Evolutionary conservation across 768 basidiomycete species (phyloP).

Genomic region (Boletus reticuloceps): DNA sequence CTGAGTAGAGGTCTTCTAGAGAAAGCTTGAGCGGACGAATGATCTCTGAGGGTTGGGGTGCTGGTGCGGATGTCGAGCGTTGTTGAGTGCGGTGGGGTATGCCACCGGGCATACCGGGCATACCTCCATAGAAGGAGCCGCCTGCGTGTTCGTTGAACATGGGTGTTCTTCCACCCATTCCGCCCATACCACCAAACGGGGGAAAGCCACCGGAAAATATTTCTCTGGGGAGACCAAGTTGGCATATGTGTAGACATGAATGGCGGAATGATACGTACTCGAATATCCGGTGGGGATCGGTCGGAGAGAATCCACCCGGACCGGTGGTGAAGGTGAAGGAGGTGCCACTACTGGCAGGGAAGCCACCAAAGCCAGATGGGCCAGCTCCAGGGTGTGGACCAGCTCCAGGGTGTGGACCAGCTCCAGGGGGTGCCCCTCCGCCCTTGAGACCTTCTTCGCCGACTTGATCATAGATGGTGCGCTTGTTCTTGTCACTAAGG

Average conservation of each 20-base stretch:
- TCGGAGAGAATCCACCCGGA: slow-evolving; percentile 61
- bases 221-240: slow-evolving; percentile 39
- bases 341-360: slow-evolving; percentile 39
- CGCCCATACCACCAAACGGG: slow-evolving; percentile 31
- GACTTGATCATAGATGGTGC: slow-evolving; percentile 85
- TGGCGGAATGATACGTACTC: slow-evolving; percentile 51
- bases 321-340: slow-evolving; percentile 59
- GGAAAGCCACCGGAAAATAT: slow-evolving; percentile 46
- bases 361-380: slow-evolving; percentile 40
- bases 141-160: slow-evolving; percentile 42
- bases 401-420: slow-evolving; percentile 45
- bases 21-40: slow-evolving; percentile 81
- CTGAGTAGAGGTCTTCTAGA: slow-evolving; percentile 82
- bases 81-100: slow-evolving; percentile 49
- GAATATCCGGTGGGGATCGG: slow-evolving; percentile 87
- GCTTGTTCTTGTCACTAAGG: slow-evolving; percentile 82
- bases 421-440: slow-evolving; percentile 53
- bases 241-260: not conserved
- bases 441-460: slow-evolving; percentile 94
- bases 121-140: slow-evolving; percentile 38
- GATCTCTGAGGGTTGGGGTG: slow-evolving; percentile 53
- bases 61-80: slow-evolving; percentile 28
- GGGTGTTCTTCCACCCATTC: slow-evolving; percentile 11
- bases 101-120: slow-evolving; percentile 53
- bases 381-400: slow-evolving; percentile 46